Evolutionary conservation across 2,329 filamentous ascomycete species (phyloP), one percentile per base, ranked within the genome.

Genomic region (Aspergillus spinulosporus): DNA sequence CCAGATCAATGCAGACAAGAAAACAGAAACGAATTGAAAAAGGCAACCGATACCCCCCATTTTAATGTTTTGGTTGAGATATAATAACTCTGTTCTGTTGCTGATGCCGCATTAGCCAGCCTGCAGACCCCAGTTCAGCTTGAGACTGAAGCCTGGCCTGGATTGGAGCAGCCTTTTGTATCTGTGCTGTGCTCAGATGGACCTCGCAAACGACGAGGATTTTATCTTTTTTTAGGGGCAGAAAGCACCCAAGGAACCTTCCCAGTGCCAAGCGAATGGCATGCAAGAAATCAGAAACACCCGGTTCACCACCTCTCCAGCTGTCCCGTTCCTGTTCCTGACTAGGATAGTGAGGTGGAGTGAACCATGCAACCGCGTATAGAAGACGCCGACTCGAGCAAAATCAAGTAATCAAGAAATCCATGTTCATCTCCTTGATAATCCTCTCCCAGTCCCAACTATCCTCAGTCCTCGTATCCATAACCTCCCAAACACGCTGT

Each of bases 361-460:
- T 14, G 51, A 58, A 52, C 31, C 45, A 58, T 52, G 49, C 55
- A 54, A 54, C 21, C 36, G 21, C 21, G 21, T 48, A 60, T 37
- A 37, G 28, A n/a, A n/a, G n/a, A n/a, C n/a, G n/a, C n/a, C n/a
- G n/a, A n/a, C n/a, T n/a, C n/a, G n/a, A n/a, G n/a, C n/a, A n/a
- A n/a, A 50, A 47, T 77, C 69, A 86, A 59, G 83, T 85, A 59
- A 84, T 80, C 62, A 86, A 72, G 62, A 86, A 85, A 63, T 86
- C 83, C 78, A 82, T 84, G 15, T 81, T 79, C 72, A 83, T 81
- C 49, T 78, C 75, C 47, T 78, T 73, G 59, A 86, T 84, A 57
- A 85, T 82, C 58, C 74, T 80, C 69, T 86, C 84, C 83, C 83
- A 86, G 67, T 86, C 83, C 84, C 84, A 86, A 53, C 79, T 81